Conservation (phyloP, 2,329 filamentous ascomycete genomes). For the Elsinoe perseae region DNA sequence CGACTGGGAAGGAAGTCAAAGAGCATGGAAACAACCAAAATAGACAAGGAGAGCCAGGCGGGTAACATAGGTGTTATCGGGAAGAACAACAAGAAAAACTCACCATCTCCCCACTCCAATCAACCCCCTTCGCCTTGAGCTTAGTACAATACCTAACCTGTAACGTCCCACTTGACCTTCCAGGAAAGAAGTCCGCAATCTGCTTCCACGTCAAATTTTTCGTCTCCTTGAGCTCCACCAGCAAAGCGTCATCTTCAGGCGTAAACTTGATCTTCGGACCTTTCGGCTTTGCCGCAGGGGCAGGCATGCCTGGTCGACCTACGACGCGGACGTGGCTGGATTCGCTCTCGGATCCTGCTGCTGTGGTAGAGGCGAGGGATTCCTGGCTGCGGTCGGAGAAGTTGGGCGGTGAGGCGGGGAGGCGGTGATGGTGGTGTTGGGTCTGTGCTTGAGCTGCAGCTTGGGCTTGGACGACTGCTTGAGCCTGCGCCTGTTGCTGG, state of each 20-base stretch:
- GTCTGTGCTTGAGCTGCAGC: conserved; percentile 40
- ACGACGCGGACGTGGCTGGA: conserved; percentile 72
- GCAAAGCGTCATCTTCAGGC: conserved; percentile 76
- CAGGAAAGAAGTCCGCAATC: conserved; percentile 93
- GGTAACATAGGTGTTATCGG: too few relatives aligned
- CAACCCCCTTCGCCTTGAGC: conserved; percentile 83
- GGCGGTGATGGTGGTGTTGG: conserved; percentile 68
- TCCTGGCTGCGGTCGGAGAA: conserved; percentile 48
- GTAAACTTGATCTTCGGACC: conserved; percentile 93
- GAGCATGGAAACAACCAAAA: too few relatives aligned
- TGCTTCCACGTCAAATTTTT: conserved; percentile 96
- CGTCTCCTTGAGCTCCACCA: conserved; percentile 88
- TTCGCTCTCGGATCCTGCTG: conserved; percentile 33
- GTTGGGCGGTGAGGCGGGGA: conserved; percentile 66
- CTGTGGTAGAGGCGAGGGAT: conserved; percentile 33
- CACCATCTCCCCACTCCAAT: conserved; percentile 92
- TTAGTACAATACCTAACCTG: conserved; percentile 95
- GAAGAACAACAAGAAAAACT: conserved; percentile 28
- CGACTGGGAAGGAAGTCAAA: too few relatives aligned
- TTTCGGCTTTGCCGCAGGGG: conserved; percentile 68
- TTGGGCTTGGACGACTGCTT: conserved; percentile 25
- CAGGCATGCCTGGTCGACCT: conserved; percentile 78
- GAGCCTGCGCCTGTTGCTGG: conserved; percentile 22
- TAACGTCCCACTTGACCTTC: conserved; percentile 78
- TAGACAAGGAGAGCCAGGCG: too few relatives aligned